Base-by-base conservation (phyloP, 73 alveolate species). In the Symbiodinium pilosum region DNA sequence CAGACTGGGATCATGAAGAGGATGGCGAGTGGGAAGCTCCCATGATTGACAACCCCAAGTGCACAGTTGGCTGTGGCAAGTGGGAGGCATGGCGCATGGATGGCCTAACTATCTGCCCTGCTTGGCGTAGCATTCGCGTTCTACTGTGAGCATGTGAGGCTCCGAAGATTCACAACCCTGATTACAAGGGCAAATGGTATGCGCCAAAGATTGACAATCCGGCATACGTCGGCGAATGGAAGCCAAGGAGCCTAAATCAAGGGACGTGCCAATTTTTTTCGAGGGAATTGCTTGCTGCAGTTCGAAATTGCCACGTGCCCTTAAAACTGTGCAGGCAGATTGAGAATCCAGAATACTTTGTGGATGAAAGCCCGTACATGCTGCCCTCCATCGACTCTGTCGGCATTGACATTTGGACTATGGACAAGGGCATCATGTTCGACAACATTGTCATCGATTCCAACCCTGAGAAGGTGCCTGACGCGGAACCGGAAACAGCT, bases 11-110 rank as follows among this genome's bases (percentile, higher is more conserved):
- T 39, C 92, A 92, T 92, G 98, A 92, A 41, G 98, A 75, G 92
- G 98, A 92, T 28, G 98, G 92, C 36, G 98, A 92, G 42, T 92
- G 98, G 98, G 92, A 73, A 51, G 98, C 98, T 36, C 98, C 98
- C 26, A n/a, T 92, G 39, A 75, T 92, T 28, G 92, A 44, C 56
- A 92, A 92, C 43, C 98, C 98, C 98, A 92, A 92, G 84, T 92
- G 98, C 84, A 9, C 91, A 0, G 98, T 92, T 26, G 98, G 98
- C 43, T 92, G 98, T 43, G 98, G 98, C 81, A 92, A 92, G 64
- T 92, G 98, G 98, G 92, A 92, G 98, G 98, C 92, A 14, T 30
- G 20, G 0, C 81, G 24, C 38, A 54, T 9, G 73, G 1, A n/a
- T 54, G 26, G 73, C n/a, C n/a, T n/a, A 54, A 54, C 73, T 30